Conservation (phyloP, 1,139 yeast species). For the Chernovozyma aurita region DNA sequence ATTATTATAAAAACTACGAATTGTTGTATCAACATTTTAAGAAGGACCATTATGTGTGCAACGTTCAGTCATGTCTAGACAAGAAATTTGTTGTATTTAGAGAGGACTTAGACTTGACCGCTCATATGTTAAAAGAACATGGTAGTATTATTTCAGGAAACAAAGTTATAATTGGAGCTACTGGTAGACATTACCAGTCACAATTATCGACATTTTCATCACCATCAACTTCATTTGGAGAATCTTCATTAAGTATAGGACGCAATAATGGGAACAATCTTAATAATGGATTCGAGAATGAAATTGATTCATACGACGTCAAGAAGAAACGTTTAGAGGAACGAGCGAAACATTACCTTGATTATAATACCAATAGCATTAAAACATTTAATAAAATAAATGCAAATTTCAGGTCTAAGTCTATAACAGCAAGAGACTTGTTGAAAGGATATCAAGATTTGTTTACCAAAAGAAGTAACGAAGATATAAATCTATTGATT, state of each 20-base stretch:
- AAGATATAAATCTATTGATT: conserved; percentile 50
- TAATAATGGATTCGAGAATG: conserved; percentile 18
- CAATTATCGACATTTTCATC: conserved; percentile 59
- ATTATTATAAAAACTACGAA: conserved; percentile 75
- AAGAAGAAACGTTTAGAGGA: conserved; percentile 71
- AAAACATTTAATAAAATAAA: conserved; percentile 49
- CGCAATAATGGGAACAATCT: conserved; percentile 7
- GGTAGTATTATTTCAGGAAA: conserved; percentile 52
- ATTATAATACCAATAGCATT: conserved; percentile 46
- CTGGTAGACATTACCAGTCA: conserved; percentile 52
- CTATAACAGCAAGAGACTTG: conserved; percentile 47
- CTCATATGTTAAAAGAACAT: conserved; percentile 85
- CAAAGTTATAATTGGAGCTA: conserved; percentile 38
- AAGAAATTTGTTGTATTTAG: conserved; percentile 87
- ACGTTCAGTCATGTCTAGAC: conserved; percentile 79
- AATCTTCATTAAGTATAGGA: conserved; percentile 12
- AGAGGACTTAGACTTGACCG: conserved; percentile 80
- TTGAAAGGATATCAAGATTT: conserved; percentile 46
- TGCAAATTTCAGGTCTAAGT: conserved; percentile 41
- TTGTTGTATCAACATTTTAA: conserved; percentile 71
- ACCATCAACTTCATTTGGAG: conserved; percentile 11
- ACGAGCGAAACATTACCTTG: conserved; percentile 75
- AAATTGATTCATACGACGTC: conserved; percentile 42
- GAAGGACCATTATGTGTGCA: conserved; percentile 71
- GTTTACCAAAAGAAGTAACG: conserved; percentile 37